Percentiles rank a stretch among this genome's conserved stretches.
These are phyloP conservation scores for Kwoniella botswanensis DNA, from an alignment of 768 basidiomycete genomes.

Conservation along the genomic window DNA sequence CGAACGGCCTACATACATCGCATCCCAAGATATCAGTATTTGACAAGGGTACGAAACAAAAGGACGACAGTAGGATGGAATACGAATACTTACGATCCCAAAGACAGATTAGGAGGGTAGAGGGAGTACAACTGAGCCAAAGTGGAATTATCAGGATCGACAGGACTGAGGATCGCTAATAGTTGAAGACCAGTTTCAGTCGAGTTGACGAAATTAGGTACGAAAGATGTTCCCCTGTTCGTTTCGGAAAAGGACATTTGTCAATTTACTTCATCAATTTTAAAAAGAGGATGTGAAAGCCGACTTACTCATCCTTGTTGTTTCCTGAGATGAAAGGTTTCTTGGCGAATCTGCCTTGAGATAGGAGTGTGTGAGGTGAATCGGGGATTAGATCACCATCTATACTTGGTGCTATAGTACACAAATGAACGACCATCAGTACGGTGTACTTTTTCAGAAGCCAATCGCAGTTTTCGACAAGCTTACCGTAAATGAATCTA, in stretches of 20 bases:
- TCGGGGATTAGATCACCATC: conserved; percentile 52
- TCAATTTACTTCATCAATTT: not conserved
- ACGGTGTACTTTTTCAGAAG: not conserved
- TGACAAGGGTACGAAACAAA: not conserved
- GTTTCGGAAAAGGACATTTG: not conserved
- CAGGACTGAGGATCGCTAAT: conserved; percentile 36
- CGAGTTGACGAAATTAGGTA: conserved; percentile 34
- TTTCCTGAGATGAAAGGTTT: conserved; percentile 56
- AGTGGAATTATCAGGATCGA: conserved; percentile 26
- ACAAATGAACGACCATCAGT: conserved; percentile 2
- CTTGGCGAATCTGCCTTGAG: conserved; percentile 44
- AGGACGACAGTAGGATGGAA: too few relatives aligned
- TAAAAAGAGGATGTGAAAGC: not conserved
- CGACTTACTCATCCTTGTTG: conserved; percentile 53
- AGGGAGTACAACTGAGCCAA: conserved; percentile 33
- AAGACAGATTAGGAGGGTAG: conserved; percentile 40
- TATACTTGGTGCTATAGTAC: conserved; percentile 41
- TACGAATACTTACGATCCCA: conserved; percentile 39
- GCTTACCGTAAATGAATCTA: conserved; percentile 39
- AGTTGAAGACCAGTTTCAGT: conserved; percentile 15
- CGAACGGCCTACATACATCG: conserved; percentile 40
- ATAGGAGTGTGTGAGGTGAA: conserved; percentile 45
- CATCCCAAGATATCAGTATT: not conserved
- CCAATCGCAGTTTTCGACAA: not conserved
- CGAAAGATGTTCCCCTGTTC: conserved; percentile 50